Conservation (phyloP, 306 rosid species). For the Herpetospermum pedunculosum region DNA sequence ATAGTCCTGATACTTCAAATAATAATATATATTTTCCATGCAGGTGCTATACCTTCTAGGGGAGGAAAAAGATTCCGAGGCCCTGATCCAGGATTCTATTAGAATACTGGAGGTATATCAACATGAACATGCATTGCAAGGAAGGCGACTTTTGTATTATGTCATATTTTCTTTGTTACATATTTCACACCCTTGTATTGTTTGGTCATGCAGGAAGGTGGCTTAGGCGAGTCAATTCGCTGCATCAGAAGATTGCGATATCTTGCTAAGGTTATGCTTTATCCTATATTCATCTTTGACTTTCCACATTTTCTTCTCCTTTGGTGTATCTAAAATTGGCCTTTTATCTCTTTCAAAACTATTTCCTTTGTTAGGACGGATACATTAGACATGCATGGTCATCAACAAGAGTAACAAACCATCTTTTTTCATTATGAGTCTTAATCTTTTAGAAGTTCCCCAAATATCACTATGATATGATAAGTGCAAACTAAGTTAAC, state of each 20-base stretch:
- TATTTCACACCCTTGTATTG: slow-evolving; percentile 15
- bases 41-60: slow-evolving; percentile 82
- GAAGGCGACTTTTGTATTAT: neutral
- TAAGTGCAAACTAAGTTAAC: neutral
- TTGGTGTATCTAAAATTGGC: neutral
- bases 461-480: neutral
- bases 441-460: neutral
- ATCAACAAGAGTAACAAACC: too few relatives aligned
- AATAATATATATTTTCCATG: slow-evolving; percentile 8
- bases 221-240: slow-evolving; percentile 44
- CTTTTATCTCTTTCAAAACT: neutral
- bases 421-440: too few relatives aligned
- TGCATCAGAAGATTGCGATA: slow-evolving; percentile 60
- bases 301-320: neutral
- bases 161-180: slow-evolving; percentile 3
- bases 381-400: neutral
- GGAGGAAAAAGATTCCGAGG: slow-evolving; percentile 63
- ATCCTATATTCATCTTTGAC: slow-evolving; percentile 4
- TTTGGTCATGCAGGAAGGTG: slow-evolving; percentile 48
- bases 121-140: slow-evolving; percentile 15
- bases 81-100: slow-evolving; percentile 57
- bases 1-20: neutral
- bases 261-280: slow-evolving; percentile 60
- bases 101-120: slow-evolving; percentile 62
- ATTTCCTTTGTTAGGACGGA: neutral